These are phyloP conservation scores for Penicillium sp. DNA, from an alignment of 2,329 filamentous ascomycete species.

Conservation along the genomic window DNA sequence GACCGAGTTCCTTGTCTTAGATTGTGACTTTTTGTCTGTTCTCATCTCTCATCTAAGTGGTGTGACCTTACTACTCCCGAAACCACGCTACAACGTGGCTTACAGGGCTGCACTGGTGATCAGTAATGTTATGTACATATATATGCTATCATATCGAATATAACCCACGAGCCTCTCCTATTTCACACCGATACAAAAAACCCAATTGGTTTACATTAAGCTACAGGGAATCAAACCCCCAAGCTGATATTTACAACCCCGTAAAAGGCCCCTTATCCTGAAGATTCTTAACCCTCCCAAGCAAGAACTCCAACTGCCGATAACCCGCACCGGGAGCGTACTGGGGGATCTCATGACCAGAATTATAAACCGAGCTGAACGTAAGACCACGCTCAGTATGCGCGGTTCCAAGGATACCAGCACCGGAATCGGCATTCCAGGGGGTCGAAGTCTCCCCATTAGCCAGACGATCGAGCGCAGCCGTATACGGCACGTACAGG, in stretches of 20 bases:
- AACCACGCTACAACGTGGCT: no score
- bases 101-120: neutral
- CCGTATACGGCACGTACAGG: constrained; percentile 68
- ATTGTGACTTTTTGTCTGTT: neutral
- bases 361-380: constrained; percentile 62
- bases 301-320: constrained; percentile 70
- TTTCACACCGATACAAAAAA: neutral
- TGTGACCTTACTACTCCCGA: neutral
- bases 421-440: constrained; percentile 48
- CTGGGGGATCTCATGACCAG: constrained; percentile 64
- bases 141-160: neutral
- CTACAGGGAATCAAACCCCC: neutral
- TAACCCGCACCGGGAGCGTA: constrained; percentile 69
- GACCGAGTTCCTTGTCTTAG: neutral
- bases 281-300: constrained; percentile 66
- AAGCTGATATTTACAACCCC: neutral
- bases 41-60: neutral
- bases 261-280: constrained; percentile 19
- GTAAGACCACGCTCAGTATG: constrained; percentile 76
- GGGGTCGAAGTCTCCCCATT: constrained; percentile 48
- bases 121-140: neutral
- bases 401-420: constrained; percentile 67
- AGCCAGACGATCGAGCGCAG: constrained; percentile 17
- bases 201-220: neutral
- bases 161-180: neutral